Conservation (phyloP, 257 asterid species). For the Fraxinus cuspidata region DNA sequence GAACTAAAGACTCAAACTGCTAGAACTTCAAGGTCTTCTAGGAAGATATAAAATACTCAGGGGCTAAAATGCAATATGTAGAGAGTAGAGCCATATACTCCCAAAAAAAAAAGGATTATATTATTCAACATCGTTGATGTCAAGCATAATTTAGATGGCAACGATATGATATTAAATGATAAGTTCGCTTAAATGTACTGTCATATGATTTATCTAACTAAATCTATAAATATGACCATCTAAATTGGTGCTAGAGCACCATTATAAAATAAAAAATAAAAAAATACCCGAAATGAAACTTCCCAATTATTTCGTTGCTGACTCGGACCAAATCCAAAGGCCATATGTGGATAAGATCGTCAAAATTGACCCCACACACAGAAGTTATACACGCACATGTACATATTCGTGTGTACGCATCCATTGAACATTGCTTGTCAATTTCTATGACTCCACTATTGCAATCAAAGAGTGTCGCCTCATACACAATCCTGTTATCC, state of each 20-base stretch:
- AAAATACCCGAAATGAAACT: neutral
- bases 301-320: neutral
- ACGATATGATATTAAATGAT: too few species aligned
- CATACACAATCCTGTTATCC: too few species aligned
- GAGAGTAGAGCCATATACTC: neutral
- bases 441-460: slow-evolving; percentile 17
- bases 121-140: too few species aligned
- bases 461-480: neutral
- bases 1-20: neutral
- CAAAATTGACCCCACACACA: neutral
- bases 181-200: too few species aligned
- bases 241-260: too few species aligned
- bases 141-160: too few species aligned
- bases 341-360: slow-evolving; percentile 29
- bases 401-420: neutral
- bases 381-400: neutral
- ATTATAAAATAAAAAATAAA: neutral
- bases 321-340: neutral
- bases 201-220: too few species aligned
- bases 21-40: neutral
- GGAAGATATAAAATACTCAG: neutral
- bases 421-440: neutral
- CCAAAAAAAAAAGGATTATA: neutral
- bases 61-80: neutral
- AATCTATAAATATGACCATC: too few species aligned